A percentile compares a stretch with the other conserved stretches of the same genome.
Conservation (phyloP, 257 asterid species). For the Echites panduratus region DNA sequence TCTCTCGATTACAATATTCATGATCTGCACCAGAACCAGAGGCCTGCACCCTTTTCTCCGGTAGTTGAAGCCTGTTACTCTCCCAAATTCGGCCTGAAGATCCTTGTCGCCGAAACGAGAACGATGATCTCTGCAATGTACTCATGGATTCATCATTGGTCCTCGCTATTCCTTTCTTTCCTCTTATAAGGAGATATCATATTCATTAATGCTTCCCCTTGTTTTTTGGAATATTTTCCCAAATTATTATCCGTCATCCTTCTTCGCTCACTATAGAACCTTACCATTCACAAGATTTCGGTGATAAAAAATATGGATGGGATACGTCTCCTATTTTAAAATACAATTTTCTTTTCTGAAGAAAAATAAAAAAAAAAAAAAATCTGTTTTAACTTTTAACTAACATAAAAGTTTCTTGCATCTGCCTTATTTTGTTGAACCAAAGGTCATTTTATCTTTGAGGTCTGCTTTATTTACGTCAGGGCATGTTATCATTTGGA, state of each 20-base stretch:
- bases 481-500: neutral
- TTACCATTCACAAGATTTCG: neutral
- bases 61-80: constrained; percentile 7
- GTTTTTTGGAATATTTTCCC: neutral
- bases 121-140: constrained; percentile 59
- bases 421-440: neutral
- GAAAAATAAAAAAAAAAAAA: neutral
- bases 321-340: neutral
- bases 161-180: neutral
- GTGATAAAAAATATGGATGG: neutral
- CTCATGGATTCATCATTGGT: constrained; percentile 31
- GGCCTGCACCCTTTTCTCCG: constrained; percentile 7
- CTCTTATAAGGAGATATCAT: neutral
- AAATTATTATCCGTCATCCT: neutral
- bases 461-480: neutral
- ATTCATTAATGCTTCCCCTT: neutral
- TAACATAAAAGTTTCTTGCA: constrained; percentile 18
- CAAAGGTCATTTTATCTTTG: neutral
- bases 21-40: neutral
- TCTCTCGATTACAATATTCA: constrained; percentile 3
- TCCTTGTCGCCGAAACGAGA: constrained; percentile 70
- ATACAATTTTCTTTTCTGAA: no score
- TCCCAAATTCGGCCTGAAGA: constrained; percentile 75
- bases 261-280: neutral
- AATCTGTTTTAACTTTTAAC: constrained; percentile 13